Evolutionary conservation across 768 basidiomycete species (phyloP), one percentile per base, ranked within the genome.

Genomic region (Rubroboletus pulcherrimus): DNA sequence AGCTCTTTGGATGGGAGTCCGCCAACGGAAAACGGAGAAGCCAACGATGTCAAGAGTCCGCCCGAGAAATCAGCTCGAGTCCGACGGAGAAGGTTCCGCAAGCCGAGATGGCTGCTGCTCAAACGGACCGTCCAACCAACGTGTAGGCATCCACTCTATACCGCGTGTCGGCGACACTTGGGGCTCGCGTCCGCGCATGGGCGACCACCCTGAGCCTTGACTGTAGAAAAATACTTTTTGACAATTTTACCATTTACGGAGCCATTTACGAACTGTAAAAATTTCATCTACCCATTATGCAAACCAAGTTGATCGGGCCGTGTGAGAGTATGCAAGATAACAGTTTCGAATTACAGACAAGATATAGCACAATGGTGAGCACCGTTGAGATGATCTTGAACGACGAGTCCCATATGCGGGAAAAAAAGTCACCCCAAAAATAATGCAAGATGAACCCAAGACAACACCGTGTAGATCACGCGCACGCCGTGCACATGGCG

Each of bases 1-100:
- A 69, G 51, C 53, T 89, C 48, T 67, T 87, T 42, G 85, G 86
- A 17, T 63, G 63, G 48, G 83, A 88, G 65, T 82, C 81, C 14
- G 78, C 77, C 0, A 78, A 77, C 12, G 82, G 74, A 17, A 61
- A 53, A 14, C 71, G 72, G 19, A 73, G 68, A 15, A 70, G 72
- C 17, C 53, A 59, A 15, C 64, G 54, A 5, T 67, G 67, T 6
- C 48, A 47, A 38, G 49, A n/a, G 2, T 29, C 49, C 8, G 35
- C 2, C 7, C 21, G 3, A 21, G 43, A 35, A 21, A 2, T 5
- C 9, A 19, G 31, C 10, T 26, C 44, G 11, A 54, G 24, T 8
- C 4, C 37, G 3, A 12, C 14, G 7, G 48, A 56, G 8, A 63
- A 61, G 35, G 44, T 33, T 24, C 37, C 39, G 4, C 33, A 38